These are phyloP conservation scores for Candida rishiriensis DNA, from an alignment of 805 yeast species.

Conservation along the genomic window DNA sequence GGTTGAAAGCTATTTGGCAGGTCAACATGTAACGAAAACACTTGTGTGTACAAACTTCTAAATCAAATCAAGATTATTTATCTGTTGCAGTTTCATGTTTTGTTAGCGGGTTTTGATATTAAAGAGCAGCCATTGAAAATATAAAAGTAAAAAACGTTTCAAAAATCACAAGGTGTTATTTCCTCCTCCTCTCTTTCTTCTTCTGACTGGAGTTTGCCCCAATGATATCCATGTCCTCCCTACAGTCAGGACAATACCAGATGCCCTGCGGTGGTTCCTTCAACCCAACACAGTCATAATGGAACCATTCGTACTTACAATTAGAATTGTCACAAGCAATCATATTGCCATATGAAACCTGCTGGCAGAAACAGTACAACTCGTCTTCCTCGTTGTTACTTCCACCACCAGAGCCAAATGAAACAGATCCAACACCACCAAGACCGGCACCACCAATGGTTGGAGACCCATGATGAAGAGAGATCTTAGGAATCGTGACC, in stretches of 20 bases:
- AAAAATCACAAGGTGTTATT: slow-evolving; percentile 1
- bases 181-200: slow-evolving; percentile 24
- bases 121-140: neutral
- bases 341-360: slow-evolving; percentile 77
- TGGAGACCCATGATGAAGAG: neutral
- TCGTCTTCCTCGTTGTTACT: slow-evolving; percentile 57
- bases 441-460: neutral
- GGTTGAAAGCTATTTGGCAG: slow-evolving; percentile 50
- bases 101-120: neutral
- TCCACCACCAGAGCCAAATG: slow-evolving; percentile 22
- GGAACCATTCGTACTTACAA: slow-evolving; percentile 61
- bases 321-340: slow-evolving; percentile 59
- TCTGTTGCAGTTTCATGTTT: neutral
- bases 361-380: slow-evolving; percentile 86
- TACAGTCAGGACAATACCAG: slow-evolving; percentile 95
- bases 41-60: too few relatives aligned
- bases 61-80: too few relatives aligned
- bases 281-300: slow-evolving; percentile 79
- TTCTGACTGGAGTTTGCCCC: slow-evolving; percentile 7
- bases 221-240: slow-evolving; percentile 27
- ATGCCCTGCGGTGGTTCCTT: slow-evolving; percentile 91
- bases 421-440: slow-evolving; percentile 15
- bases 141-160: neutral
- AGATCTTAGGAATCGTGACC: slow-evolving; percentile 20
- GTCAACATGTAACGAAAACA: slow-evolving; percentile 3